Evolutionary conservation across 306 rosid genomes (phyloP), one percentile per base, ranked within the genome.

Genomic region (Erythrophleum fordii): DNA sequence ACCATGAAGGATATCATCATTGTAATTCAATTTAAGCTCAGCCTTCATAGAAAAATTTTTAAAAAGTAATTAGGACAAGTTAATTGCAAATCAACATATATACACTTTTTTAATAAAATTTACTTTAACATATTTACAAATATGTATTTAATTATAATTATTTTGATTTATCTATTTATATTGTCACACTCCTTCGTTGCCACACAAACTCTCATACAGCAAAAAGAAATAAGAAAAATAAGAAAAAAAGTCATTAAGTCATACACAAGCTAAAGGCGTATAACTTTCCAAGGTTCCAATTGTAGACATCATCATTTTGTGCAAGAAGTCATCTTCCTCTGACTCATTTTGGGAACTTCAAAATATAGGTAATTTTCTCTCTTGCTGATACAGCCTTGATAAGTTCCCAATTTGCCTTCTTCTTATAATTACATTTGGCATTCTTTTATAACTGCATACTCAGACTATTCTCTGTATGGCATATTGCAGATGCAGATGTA

Each of bases 241-340:
- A 20, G 62, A 22, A 56, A 10, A 25, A 58, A 2, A 34, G 1
- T 22, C 17, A 58, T 23, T 1, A 12, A 58, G 64, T 25, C 64
- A 58, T 29, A 11, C 64, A 55, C 8, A 23, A 34, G 83, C 73
- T 69, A 91, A 93, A 89, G 92, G 85, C 85, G 49, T 79, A 77
- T 62, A 81, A 82, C 94, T 93, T 93, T 93, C 86, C 85, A 88
- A 88, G 77, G 88, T 76, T 16, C 87, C 88, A 87, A 86, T 88
- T 84, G 68, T 69, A 80, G 87, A 83, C 91, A 93, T 69, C 87
- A 91, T 93, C 89, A 93, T 91, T 85, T 86, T 78, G 86, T 80
- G 85, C 84, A 82, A 78, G n/a, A 84, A 90, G 70, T 83, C 93
- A 53, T 88, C 49, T n/a, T 67, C 70, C 72, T 80, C 81, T 84